Evolutionary conservation across 768 basidiomycete genomes (phyloP).

Genomic region (Auriscalpium orientale): DNA sequence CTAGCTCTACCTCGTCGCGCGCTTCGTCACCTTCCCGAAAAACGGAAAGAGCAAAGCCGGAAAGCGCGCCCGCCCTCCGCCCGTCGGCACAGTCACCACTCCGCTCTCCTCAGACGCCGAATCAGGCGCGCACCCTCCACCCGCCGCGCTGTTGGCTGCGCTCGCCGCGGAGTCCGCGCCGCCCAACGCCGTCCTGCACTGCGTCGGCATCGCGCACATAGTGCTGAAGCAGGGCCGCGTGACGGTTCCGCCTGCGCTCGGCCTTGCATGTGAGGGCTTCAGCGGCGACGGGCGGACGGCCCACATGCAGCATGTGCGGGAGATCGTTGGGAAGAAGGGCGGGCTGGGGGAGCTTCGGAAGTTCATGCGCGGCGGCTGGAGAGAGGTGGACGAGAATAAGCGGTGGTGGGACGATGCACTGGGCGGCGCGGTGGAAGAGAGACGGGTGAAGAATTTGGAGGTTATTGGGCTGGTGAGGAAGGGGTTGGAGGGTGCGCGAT

Average conservation of each 20-base stretch:
- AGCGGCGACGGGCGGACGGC: constrained; percentile 29
- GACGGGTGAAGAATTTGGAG: constrained; percentile 18
- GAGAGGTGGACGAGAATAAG: constrained; percentile 46
- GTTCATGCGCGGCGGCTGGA: constrained; percentile 58
- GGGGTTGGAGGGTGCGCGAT: constrained; percentile 25
- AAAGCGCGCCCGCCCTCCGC: constrained; percentile 7
- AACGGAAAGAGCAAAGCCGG: constrained; percentile 18
- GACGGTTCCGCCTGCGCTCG: constrained; percentile 62
- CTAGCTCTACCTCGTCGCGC: constrained; percentile 56
- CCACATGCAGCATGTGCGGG: constrained; percentile 42
- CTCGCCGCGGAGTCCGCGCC: constrained; percentile 26
- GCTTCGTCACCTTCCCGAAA: constrained; percentile 49
- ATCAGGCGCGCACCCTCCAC: background rate
- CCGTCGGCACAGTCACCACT: background rate
- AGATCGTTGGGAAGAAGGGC: constrained; percentile 16
- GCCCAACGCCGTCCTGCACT: constrained; percentile 55
- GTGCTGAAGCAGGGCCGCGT: constrained; percentile 70
- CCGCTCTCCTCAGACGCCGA: background rate
- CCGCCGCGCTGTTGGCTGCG: background rate
- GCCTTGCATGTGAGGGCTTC: constrained; percentile 55
- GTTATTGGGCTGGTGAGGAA: constrained; percentile 21
- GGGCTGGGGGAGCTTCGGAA: constrained; percentile 31
- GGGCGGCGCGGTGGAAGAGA: constrained; percentile 26
- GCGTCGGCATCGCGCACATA: constrained; percentile 51
- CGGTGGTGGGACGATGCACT: constrained; percentile 68